A percentile compares a stretch with the other conserved stretches of the same genome.
Conservation (phyloP, 208 protist genomes). For the Wallacemonas sp. region DNA sequence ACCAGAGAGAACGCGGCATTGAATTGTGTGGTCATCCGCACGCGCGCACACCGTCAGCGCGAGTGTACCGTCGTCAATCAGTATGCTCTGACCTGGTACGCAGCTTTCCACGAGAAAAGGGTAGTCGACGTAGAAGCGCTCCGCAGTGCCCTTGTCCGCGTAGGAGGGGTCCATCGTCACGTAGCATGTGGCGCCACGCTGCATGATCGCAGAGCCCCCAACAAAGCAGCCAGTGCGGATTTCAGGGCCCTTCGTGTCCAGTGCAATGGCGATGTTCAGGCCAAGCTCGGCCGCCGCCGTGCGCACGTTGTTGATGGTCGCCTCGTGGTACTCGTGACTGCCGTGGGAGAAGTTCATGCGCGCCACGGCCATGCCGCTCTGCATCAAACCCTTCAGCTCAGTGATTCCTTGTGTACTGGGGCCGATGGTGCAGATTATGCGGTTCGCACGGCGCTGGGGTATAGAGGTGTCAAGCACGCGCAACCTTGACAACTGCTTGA, state of each 20-base stretch:
- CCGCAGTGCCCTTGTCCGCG: conserved; percentile 74
- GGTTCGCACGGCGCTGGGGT: conserved; percentile 74
- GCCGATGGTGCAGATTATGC: conserved; percentile 97
- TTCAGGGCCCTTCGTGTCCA: conserved; percentile 97
- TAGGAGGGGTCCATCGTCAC: conserved; percentile 90
- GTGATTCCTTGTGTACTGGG: conserved; percentile 94
- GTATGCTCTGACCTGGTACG: conserved; percentile 81
- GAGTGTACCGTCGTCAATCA: conserved; percentile 97
- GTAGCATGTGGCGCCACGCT: conserved; percentile 67
- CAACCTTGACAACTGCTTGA: background rate
- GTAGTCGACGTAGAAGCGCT: conserved; percentile 94
- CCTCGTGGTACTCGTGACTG: conserved; percentile 94
- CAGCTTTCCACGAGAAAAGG: conserved; percentile 69
- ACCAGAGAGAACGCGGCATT: conserved; percentile 77
- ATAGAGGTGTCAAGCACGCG: conserved; percentile 22
- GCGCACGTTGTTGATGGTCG: conserved; percentile 94
- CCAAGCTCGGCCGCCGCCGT: conserved; percentile 84
- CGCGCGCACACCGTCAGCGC: conserved; percentile 79
- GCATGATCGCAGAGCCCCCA: conserved; percentile 66
- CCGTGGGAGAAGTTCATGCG: conserved; percentile 99
- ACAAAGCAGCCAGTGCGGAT: conserved; percentile 94
- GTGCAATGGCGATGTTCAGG: conserved; percentile 91
- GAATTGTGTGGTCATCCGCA: conserved; percentile 70
- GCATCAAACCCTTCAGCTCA: conserved; percentile 90
- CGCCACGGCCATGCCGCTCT: conserved; percentile 96